phyloP scores from a whole-genome alignment of 2,329 filamentous ascomycete genomes.

The Lachnellula occidentalis region DNA sequence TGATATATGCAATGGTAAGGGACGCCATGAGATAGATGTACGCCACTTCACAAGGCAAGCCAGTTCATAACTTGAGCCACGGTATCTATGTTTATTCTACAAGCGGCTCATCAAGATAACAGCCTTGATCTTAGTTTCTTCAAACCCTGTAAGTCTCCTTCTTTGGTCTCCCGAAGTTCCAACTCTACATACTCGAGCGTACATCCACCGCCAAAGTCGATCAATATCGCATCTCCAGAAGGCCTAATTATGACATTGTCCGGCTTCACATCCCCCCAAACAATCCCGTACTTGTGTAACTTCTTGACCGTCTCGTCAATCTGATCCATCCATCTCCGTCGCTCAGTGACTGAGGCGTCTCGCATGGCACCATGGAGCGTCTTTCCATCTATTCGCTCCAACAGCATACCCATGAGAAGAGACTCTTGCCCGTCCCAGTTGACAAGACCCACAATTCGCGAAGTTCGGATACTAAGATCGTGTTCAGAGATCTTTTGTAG shows the following conservation, averaged over 20 bases:
- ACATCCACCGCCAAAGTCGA: slow-evolving; percentile 93
- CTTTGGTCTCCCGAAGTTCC: slow-evolving; percentile 8
- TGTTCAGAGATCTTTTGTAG: slow-evolving; percentile 9
- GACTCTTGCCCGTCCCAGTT: slow-evolving; percentile 10
- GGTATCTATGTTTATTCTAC: slow-evolving; percentile 1
- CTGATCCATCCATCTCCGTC: slow-evolving; percentile 11
- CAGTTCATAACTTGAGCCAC: not conserved
- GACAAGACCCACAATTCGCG: slow-evolving; percentile 10
- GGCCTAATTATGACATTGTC: slow-evolving; percentile 97
- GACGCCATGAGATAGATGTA: not conserved
- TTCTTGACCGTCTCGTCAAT: slow-evolving; percentile 10
- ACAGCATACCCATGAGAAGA: slow-evolving; percentile 12
- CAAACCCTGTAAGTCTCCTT: slow-evolving; percentile 8
- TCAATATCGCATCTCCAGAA: slow-evolving; percentile 56
- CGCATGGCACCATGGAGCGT: slow-evolving; percentile 8
- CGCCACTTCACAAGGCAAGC: not conserved
- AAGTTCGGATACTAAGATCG: slow-evolving; percentile 7
- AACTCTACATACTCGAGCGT: slow-evolving; percentile 69
- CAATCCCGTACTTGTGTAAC: slow-evolving; percentile 68
- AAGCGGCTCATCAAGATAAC: slow-evolving; percentile 8
- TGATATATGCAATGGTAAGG: not conserved
- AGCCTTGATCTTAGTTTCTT: slow-evolving; percentile 9
- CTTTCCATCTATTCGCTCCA: slow-evolving; percentile 9
- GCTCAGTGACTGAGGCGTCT: slow-evolving; percentile 7
- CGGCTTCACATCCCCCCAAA: slow-evolving; percentile 82